Conservation (phyloP, 768 basidiomycete species). For the Chlorophyllum brunneum region DNA sequence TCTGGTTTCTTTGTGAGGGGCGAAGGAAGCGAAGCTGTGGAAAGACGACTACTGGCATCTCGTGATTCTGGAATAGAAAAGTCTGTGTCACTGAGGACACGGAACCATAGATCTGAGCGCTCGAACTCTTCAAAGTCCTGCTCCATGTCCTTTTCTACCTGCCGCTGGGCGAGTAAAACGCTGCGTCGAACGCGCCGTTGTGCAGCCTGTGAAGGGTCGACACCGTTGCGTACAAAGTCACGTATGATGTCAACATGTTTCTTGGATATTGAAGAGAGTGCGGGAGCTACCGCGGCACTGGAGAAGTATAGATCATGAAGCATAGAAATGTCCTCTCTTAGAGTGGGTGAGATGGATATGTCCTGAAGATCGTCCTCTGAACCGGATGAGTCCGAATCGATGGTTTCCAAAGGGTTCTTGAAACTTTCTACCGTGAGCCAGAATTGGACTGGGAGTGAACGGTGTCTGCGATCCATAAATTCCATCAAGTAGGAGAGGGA, state of each 20-base stretch:
- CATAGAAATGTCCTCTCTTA: conserved; percentile 85
- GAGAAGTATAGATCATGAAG: conserved; percentile 88
- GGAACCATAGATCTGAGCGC: conserved; percentile 88
- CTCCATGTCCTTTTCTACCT: conserved; percentile 87
- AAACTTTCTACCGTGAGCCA: conserved; percentile 98
- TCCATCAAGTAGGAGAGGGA: conserved; percentile 97
- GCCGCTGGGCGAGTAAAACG: conserved; percentile 80
- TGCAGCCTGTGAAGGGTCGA: conserved; percentile 35
- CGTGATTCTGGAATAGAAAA: conserved; percentile 22
- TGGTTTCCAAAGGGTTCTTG: conserved; percentile 90
- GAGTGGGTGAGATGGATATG: conserved; percentile 51
- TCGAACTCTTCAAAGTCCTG: conserved; percentile 90
- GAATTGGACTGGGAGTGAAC: conserved; percentile 88
- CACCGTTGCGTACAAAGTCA: conserved; percentile 50
- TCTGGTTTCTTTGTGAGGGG: conserved; percentile 1
- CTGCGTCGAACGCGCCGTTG: conserved; percentile 65
- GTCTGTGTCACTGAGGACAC: conserved; percentile 72
- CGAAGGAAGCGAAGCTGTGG: conserved; percentile 5
- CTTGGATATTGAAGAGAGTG: conserved; percentile 59
- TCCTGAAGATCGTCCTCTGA: conserved; percentile 54
- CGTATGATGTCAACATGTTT: conserved; percentile 71
- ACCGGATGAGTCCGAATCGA: conserved; percentile 69
- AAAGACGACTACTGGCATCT: conserved; percentile 13
- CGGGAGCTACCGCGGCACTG: conserved; percentile 49
- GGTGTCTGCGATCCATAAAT: conserved; percentile 89